Evolutionary conservation across 495 filamentous ascomycete species (phyloP), one percentile per base, ranked within the genome.

Genomic region (Talaromyces proteolyticus): DNA sequence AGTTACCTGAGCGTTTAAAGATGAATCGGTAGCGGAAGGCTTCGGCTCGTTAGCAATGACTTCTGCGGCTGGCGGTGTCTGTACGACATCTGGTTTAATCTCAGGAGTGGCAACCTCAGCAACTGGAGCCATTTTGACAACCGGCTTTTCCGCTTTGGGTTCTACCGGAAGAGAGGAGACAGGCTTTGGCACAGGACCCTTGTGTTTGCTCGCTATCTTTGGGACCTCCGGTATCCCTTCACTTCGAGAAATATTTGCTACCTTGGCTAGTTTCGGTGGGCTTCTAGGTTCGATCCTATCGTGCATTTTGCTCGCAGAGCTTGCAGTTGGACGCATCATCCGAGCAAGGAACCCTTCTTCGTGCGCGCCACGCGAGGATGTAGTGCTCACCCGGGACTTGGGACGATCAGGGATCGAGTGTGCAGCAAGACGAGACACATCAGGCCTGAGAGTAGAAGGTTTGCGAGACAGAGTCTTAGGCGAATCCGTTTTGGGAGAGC

Each of bases 281-380:
- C 61, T 65, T 57, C 67, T 75, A 17, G 56, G 49, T n/a, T 80
- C 76, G 1, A 74, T 59, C 64, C 88, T 91, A 2, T 91, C 88
- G 16, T 86, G 76, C 0, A 81, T 77, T 67, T 92, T 95, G 60
- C 77, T 86, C 5, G 87, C 79, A 24, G 86, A 91, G 50, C 81
- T 80, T 19, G 86, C 80, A 7, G 91, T 96, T 3, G 90, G 91
- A 10, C 89, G 81, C 89, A 89, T 95, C 91, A 96, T 95, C 50
- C 91, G 75, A 6, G 87, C 88, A 14, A 96, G 74, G 67, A 96
- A 96, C 3, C 84, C 67, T 47, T 90, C 86, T 57, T 87, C 84
- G 2, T 84, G 74, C 1, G 80, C 64, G 23, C 22, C 51, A 48
- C 66, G 72, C 24, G 69, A 41, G 46, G 61, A 69, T 4, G 42